These are phyloP conservation scores for Chaetomium globosum DNA, from an alignment of 2,329 filamentous ascomycete species.

Conservation along the genomic window DNA sequence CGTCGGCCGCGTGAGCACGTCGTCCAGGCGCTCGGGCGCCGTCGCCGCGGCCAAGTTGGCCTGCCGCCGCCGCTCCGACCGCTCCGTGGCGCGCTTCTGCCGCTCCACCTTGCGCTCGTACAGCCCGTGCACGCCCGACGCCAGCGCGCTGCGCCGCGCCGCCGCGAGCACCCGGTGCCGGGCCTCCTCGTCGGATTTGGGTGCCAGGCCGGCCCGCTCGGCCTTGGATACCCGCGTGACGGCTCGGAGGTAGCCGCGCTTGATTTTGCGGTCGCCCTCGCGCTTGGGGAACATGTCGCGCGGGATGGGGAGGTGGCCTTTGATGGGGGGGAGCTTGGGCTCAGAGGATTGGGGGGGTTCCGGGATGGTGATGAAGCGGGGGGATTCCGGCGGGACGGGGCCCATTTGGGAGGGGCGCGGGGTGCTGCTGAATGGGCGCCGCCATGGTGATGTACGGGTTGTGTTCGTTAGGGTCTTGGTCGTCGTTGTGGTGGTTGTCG, in stretches of 20 bases:
- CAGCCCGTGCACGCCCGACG: conserved; percentile 69
- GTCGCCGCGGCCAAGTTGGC: conserved; percentile 53
- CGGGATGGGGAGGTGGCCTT: conserved; percentile 81
- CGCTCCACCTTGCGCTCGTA: conserved; percentile 63
- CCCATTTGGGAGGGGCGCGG: conserved; percentile 43
- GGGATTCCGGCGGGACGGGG: conserved; percentile 78
- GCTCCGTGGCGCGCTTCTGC: conserved; percentile 41
- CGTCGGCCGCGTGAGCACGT: conserved; percentile 71
- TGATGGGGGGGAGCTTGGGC: conserved; percentile 53
- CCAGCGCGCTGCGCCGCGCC: conserved; percentile 70
- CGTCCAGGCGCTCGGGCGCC: conserved; percentile 73
- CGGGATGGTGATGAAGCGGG: conserved; percentile 82
- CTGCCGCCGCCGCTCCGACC: conserved; percentile 50
- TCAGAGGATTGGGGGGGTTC: conserved; percentile 70
- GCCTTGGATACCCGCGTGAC: conserved; percentile 59
- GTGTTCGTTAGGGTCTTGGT: conserved; percentile 1
- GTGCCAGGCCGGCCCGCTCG: conserved; percentile 42
- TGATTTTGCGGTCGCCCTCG: conserved; percentile 61
- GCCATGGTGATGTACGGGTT: conserved; percentile 15
- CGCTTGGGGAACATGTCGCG: conserved; percentile 71
- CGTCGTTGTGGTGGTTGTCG: conserved; percentile 20
- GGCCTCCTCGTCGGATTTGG: conserved; percentile 46
- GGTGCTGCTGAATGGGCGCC: conserved; percentile 36
- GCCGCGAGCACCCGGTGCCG: conserved; percentile 78
- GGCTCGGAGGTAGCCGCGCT: conserved; percentile 60